phyloP scores from a whole-genome alignment of 306 rosid genomes.

The Rubus idaeus region DNA sequence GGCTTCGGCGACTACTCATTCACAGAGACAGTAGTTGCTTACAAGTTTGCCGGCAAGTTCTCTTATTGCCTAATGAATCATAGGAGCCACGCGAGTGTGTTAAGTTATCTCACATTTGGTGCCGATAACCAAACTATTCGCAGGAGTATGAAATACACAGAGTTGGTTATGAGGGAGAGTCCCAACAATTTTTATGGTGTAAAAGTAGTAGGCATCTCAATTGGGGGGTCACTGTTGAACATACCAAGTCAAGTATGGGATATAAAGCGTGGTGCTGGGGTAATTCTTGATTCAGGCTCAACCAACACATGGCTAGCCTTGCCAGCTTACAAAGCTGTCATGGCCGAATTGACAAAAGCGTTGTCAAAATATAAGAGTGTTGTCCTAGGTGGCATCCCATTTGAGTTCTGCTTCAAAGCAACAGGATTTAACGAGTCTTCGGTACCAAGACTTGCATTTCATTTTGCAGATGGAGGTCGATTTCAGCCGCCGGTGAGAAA shows the following conservation, averaged over 20 bases:
- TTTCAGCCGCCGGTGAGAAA: background rate
- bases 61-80: background rate
- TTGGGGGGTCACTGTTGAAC: background rate
- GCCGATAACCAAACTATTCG: background rate
- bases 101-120: background rate
- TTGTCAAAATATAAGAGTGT: background rate
- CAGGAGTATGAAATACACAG: background rate
- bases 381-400: background rate
- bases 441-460: background rate
- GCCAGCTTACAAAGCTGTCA: background rate
- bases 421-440: background rate
- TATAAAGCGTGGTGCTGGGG: background rate
- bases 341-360: background rate
- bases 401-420: slow-evolving; percentile 1
- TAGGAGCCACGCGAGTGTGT: background rate
- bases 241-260: background rate
- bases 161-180: background rate
- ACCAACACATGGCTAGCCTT: background rate
- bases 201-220: background rate
- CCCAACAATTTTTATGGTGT: background rate
- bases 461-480: background rate
- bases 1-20: background rate
- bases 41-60: background rate
- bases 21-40: background rate
- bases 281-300: background rate